Base-by-base conservation (phyloP, 495 filamentous ascomycete genomes). In the Polyplosphaeria fusca region DNA sequence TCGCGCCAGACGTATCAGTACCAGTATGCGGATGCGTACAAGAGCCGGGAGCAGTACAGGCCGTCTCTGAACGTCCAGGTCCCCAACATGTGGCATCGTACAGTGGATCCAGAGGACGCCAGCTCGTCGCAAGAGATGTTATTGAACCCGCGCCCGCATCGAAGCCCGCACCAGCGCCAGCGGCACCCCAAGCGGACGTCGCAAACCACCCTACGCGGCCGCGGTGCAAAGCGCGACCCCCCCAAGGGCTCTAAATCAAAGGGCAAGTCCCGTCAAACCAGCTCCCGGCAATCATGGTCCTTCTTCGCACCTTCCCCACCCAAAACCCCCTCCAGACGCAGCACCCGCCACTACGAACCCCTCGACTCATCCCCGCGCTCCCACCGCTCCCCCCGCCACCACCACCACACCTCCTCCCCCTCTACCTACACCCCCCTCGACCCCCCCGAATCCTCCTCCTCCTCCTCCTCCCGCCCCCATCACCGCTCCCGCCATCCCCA, bases 141-240 rank as follows among this genome's bases (percentile, higher is more conserved):
- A 0, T 42, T 65, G 14, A 61, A 65, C 43, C 62, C 62, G 12
- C 57, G 57, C 18, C 57, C 62, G 4, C 55, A 65, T 14, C 27
- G 62, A 28, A 53, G 49, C n/a, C 62, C 47, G 13, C 62, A 58
- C 28, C 22, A 52, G 30, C 52, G 62, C 19, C 62, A 58, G 42
- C 45, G 53, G 28, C 62, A 65, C 37, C 56, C 51, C 19, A 61
- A 52, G 30, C 52, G 49, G 25, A 49, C 48, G 22, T 59, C 60
- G 23, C 50, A 52, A 40, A 38, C 47, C 9, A 57, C 62, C 5
- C 27, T 65, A 14, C 52, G 58, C 9, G 62, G 62, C 26, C 52
- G 47, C 45, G 62, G 62, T 5, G 58, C 57, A 28, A 65, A 65
- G 43, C 62, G 62, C 47, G 58, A 61, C 45, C 60, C 60, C 26